Evolutionary conservation across 441 rosid genomes (phyloP), one percentile per base, ranked within the genome.

Genomic region (Populus trichocarpa): DNA sequence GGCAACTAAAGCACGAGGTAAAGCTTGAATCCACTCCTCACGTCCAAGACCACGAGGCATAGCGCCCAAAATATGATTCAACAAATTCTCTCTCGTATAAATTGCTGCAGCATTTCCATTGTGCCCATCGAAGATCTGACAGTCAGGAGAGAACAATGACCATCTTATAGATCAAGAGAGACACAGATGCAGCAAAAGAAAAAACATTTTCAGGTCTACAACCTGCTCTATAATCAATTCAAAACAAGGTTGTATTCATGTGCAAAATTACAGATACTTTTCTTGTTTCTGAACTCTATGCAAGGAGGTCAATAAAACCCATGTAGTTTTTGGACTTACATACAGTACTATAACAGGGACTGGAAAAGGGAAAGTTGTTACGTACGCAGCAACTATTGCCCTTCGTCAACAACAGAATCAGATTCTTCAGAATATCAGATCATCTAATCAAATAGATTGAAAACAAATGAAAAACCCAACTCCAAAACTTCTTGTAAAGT

Each of bases 21-120:
- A 84, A 23, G 97, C 95, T 63, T 88, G 95, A 73, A 93, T 89
- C 95, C 99, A 92, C 65, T 95, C 96, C n/a, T 95, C 99, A 53
- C 90, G 84, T 20, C 88, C 88, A 79, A 92, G 92, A 4, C 93
- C 93, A n/a, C 61, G 76, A 13, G 98, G 96, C 83, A 95, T 88
- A 63, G 98, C 98, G 76, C 90, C 76, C 72, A 92, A 72, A 20
- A 95, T 89, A 85, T 93, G 88, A 77, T 80, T 87, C 78, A 93
- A 81, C 28, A 95, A 79, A 85, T 93, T 82, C 85, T 95, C 98
- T 84, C 81, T 91, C 0, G 99, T 88, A 83, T 75, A 93, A 73
- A 95, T 85, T 40, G 99, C 98, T 8, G 98, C 99, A 53, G 98
- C 96, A 83, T 85, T 87, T 75, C 99, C 99, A 79, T 93, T 93